Conservation (phyloP, 768 basidiomycete genomes). For the Calocera cornea region DNA sequence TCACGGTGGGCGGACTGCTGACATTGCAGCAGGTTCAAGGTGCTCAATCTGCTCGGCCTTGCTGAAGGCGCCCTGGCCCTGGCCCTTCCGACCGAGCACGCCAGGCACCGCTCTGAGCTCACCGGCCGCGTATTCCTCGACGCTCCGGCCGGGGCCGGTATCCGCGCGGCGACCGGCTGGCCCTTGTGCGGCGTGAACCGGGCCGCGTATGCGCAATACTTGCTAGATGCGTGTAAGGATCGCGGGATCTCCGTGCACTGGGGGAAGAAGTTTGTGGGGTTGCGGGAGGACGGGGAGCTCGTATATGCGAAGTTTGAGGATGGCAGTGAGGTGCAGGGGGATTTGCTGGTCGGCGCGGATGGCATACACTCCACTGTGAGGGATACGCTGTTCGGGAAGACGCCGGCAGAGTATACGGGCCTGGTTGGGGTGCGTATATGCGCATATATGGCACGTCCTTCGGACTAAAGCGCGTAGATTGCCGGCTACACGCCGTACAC, state of each 20-base stretch:
- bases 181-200: not conserved
- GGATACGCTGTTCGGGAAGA: constrained; percentile 27
- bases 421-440: constrained; percentile 26
- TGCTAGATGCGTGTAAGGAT: constrained; percentile 23
- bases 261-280: constrained; percentile 22
- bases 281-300: constrained; percentile 23
- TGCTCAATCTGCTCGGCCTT: not conserved
- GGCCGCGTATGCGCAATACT: constrained; percentile 6
- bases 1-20: too few species aligned
- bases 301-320: constrained; percentile 28
- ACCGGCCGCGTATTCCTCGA: not conserved
- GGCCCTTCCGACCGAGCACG: not conserved
- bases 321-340: constrained; percentile 26
- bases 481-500: not conserved
- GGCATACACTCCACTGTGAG: constrained; percentile 34
- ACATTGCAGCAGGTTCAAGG: not conserved
- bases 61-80: not conserved
- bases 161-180: not conserved
- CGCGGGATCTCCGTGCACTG: constrained; percentile 27
- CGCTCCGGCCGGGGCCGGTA: not conserved
- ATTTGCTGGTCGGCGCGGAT: constrained; percentile 34
- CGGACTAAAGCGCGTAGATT: not conserved
- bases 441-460: not conserved
- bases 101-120: not conserved
- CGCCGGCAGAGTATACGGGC: constrained; percentile 27